phyloP scores from a whole-genome alignment of 2,329 filamentous ascomycete genomes.

The Colletotrichum paranaense region DNA sequence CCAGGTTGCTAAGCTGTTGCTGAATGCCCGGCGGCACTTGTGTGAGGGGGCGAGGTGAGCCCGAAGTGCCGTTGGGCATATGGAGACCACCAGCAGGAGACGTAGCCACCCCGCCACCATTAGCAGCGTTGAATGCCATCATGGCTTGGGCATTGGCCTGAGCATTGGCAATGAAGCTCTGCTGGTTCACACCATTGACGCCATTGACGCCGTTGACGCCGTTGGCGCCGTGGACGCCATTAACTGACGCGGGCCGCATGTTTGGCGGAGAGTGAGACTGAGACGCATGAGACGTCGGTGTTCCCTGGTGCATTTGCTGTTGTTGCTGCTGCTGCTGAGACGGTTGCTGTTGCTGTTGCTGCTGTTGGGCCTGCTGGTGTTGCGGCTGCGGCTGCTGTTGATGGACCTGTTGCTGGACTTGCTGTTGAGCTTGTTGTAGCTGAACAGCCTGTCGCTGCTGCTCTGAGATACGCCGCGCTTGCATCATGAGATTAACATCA shows the following conservation, averaged over 20 bases:
- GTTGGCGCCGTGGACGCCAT: slow-evolving; percentile 9
- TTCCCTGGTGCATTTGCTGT: slow-evolving; percentile 44
- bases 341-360: slow-evolving; percentile 60
- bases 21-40: slow-evolving; percentile 60
- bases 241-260: slow-evolving; percentile 46
- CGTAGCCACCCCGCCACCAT: slow-evolving; percentile 55
- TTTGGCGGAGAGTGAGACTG: slow-evolving; percentile 53
- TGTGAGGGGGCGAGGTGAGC: slow-evolving; percentile 56
- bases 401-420: slow-evolving; percentile 37
- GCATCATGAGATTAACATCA: slow-evolving; percentile 68
- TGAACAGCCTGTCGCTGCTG: slow-evolving; percentile 67
- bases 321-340: slow-evolving; percentile 49
- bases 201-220: slow-evolving; percentile 40
- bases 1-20: slow-evolving; percentile 62
- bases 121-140: slow-evolving; percentile 60
- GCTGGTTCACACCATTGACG: slow-evolving; percentile 56
- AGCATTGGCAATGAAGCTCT: slow-evolving; percentile 63
- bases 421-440: slow-evolving; percentile 54
- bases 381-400: slow-evolving; percentile 40
- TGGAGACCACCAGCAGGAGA: slow-evolving; percentile 58
- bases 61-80: slow-evolving; percentile 57
- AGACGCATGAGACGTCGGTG: slow-evolving; percentile 44
- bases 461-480: slow-evolving; percentile 75
- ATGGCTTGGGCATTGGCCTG: slow-evolving; percentile 65
- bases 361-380: slow-evolving; percentile 62